Percentiles rank a stretch among this genome's conserved stretches.
phyloP scores from a whole-genome alignment of 441 rosid species.

The Populus hybrid region DNA sequence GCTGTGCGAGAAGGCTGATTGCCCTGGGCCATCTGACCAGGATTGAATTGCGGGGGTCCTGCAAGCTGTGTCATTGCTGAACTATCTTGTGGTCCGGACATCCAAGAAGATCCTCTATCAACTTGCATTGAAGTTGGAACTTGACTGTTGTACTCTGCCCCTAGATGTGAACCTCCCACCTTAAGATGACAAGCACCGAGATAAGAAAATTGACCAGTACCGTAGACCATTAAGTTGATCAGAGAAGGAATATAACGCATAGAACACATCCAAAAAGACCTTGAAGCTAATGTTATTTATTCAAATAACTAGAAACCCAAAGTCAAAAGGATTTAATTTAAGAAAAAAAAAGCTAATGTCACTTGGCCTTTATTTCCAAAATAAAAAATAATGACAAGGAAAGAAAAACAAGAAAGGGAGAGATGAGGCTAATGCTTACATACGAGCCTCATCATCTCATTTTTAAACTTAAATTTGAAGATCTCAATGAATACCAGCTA shows the following conservation, averaged over 20 bases:
- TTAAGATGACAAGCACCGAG: constrained; percentile 23
- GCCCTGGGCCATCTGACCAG: constrained; percentile 61
- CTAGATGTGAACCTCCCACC: constrained; percentile 66
- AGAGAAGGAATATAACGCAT: not conserved
- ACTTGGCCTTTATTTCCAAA: not conserved
- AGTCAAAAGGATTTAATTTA: not conserved
- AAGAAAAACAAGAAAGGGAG: not conserved
- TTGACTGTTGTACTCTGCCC: constrained; percentile 60
- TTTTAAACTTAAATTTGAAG: not conserved
- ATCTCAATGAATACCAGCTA: not conserved
- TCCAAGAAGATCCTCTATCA: constrained; percentile 82
- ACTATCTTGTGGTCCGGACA: constrained; percentile 58
- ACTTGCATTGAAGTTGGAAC: constrained; percentile 53
- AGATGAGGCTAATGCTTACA: not conserved
- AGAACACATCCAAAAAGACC: not conserved
- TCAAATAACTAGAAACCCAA: not conserved
- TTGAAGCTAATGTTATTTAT: not conserved
- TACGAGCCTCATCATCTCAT: not conserved
- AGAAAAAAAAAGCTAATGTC: not conserved
- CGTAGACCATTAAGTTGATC: not conserved
- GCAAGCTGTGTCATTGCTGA: constrained; percentile 46
- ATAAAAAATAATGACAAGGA: not conserved
- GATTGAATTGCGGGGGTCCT: constrained; percentile 40
- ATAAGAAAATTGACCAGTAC: not conserved
- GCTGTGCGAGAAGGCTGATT: constrained; percentile 59